Conservation (phyloP, 306 rosid genomes). For the Acacia melanoxylon region DNA sequence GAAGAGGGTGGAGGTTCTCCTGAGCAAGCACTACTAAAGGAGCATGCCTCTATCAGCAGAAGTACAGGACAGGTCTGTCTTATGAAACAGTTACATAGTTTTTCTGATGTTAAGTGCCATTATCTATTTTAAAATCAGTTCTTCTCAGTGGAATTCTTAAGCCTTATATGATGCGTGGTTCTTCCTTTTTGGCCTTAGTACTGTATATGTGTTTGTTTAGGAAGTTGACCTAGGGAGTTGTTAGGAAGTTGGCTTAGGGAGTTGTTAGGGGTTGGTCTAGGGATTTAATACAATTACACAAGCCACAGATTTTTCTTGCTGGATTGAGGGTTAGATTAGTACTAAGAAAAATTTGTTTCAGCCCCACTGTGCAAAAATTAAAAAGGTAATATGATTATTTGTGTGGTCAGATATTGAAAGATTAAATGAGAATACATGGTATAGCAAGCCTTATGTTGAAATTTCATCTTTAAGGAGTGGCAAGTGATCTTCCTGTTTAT, state of each 20-base stretch:
- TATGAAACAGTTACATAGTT: neutral
- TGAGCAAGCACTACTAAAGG: constrained; percentile 78
- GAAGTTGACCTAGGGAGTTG: neutral
- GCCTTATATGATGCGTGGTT: neutral
- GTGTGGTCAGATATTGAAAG: neutral
- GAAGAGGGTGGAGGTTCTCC: constrained; percentile 73
- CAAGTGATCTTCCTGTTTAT: neutral
- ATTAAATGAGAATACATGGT: neutral
- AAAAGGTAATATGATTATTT: neutral
- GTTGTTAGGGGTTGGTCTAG: neutral
- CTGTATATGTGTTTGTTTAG: neutral
- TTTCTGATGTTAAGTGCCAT: constrained; percentile 46
- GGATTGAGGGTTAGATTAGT: constrained; percentile 7
- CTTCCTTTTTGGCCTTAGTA: neutral
- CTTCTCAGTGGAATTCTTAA: neutral
- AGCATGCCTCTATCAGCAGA: constrained; percentile 81
- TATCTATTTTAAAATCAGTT: constrained; percentile 11
- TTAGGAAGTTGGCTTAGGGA: too few relatives aligned
- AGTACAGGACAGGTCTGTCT: constrained; percentile 83
- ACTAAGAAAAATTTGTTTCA: neutral
- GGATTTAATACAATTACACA: neutral
- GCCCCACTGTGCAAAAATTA: neutral
- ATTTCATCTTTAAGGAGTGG: constrained; percentile 6
- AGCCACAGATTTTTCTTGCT: neutral
- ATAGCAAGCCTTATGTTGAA: neutral